These are phyloP conservation scores for Paxillus rubicundulus DNA, from an alignment of 768 basidiomycete genomes.

Conservation along the genomic window DNA sequence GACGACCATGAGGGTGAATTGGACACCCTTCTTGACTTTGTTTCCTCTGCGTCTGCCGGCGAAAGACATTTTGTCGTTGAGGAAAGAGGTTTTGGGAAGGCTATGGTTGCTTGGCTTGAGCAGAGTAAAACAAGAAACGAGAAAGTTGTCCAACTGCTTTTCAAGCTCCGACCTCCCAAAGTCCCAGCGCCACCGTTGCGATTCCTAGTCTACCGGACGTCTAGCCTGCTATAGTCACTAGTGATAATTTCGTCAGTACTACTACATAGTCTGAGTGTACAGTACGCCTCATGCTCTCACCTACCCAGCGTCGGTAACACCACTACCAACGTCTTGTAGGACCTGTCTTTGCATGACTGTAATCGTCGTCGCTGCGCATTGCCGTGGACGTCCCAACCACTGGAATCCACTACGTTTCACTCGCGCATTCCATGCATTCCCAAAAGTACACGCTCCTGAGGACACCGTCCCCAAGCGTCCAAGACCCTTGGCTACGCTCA, in stretches of 20 bases:
- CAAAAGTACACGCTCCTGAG: not conserved
- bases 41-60: conserved; percentile 84
- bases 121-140: conserved; percentile 28
- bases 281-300: too few relatives aligned
- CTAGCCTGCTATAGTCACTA: too few relatives aligned
- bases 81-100: conserved; percentile 12
- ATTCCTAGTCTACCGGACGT: conserved; percentile 9
- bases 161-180: conserved; percentile 32
- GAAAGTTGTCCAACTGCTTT: conserved; percentile 32
- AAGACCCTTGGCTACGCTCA: conserved; percentile 24
- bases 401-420: not conserved
- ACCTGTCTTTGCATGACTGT: conserved; percentile 9
- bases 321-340: not conserved
- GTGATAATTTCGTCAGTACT: not conserved
- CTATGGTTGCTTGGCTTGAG: conserved; percentile 27
- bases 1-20: conserved; percentile 97
- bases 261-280: too few relatives aligned
- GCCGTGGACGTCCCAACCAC: conserved; percentile 11
- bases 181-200: conserved; percentile 34
- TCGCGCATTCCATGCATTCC: conserved; percentile 12
- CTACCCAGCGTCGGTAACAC: not conserved
- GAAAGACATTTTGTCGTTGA: conserved; percentile 63
- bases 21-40: conserved; percentile 99
- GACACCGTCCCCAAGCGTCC: not conserved
- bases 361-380: conserved; percentile 1